These are phyloP conservation scores for Pelargonium nanum DNA, from an alignment of 345 rosid species.

Conservation along the genomic window DNA sequence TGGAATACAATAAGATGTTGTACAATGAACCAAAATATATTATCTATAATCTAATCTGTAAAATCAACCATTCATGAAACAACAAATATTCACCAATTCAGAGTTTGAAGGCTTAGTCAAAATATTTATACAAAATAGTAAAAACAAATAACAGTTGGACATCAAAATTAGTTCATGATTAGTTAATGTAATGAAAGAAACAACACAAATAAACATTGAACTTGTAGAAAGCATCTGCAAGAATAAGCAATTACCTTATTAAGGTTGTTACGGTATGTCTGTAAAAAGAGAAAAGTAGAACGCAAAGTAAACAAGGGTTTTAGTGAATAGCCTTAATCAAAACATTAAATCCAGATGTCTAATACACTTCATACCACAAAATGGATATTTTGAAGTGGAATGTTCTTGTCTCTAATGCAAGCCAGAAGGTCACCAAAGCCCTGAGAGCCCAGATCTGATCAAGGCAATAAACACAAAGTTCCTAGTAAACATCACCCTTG, in stretches of 20 bases:
- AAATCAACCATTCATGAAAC: not conserved
- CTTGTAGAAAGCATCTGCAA: not conserved
- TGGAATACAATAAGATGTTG: not conserved
- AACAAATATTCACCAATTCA: not conserved
- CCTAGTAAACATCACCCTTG: constrained; percentile 13
- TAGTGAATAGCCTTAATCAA: not conserved
- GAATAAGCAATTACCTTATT: constrained; percentile 58
- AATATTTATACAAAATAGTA: no score
- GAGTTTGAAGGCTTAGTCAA: not conserved
- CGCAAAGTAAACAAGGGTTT: constrained; percentile 17
- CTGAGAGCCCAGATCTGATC: constrained; percentile 72
- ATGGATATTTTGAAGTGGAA: constrained; percentile 84
- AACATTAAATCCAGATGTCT: constrained; percentile 9
- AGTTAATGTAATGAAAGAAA: not conserved
- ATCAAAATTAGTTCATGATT: not conserved
- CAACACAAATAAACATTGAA: not conserved
- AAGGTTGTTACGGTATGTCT: constrained; percentile 90
- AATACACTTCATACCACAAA: constrained; percentile 62
- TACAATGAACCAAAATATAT: not conserved
- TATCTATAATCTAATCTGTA: not conserved
- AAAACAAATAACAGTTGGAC: not conserved
- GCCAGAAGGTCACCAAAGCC: constrained; percentile 86
- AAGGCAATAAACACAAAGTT: not conserved
- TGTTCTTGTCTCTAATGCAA: constrained; percentile 70
- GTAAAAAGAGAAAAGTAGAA: constrained; percentile 14